Conservation (phyloP, 2,329 filamentous ascomycete species). For the Gliomastix tumulicola region DNA sequence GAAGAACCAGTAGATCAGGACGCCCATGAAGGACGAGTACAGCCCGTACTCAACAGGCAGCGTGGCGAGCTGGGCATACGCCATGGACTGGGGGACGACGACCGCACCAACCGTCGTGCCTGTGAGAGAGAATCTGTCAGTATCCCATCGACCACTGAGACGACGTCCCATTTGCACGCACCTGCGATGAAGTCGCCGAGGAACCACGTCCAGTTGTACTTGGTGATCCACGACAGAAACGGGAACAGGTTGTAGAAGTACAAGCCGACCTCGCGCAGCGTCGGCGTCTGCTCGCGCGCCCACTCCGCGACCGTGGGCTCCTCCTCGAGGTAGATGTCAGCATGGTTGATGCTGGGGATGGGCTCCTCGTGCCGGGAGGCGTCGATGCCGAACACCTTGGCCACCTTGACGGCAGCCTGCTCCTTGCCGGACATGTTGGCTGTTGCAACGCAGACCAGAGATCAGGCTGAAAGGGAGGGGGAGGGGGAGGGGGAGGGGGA, state of each 20-base stretch:
- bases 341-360: slow-evolving; percentile 25
- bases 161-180: slow-evolving; percentile 10
- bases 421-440: slow-evolving; percentile 2
- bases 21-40: slow-evolving; percentile 86
- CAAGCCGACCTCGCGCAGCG: slow-evolving; percentile 14
- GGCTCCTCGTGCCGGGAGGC: slow-evolving; percentile 20
- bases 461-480: not conserved
- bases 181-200: slow-evolving; percentile 38
- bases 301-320: slow-evolving; percentile 35
- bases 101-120: slow-evolving; percentile 42
- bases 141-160: not conserved
- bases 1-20: slow-evolving; percentile 95
- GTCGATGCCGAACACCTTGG: slow-evolving; percentile 23
- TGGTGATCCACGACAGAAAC: slow-evolving; percentile 41
- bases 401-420: not conserved
- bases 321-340: slow-evolving; percentile 28
- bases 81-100: slow-evolving; percentile 49
- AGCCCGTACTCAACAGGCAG: slow-evolving; percentile 42
- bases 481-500: not conserved
- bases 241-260: slow-evolving; percentile 38
- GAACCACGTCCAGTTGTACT: slow-evolving; percentile 41
- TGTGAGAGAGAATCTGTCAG: slow-evolving; percentile 8
- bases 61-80: slow-evolving; percentile 40
- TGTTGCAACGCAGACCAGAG: not conserved
- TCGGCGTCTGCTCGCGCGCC: slow-evolving; percentile 27